phyloP scores from a whole-genome alignment of 768 basidiomycete species.

The Pleurotus tuber-regium region DNA sequence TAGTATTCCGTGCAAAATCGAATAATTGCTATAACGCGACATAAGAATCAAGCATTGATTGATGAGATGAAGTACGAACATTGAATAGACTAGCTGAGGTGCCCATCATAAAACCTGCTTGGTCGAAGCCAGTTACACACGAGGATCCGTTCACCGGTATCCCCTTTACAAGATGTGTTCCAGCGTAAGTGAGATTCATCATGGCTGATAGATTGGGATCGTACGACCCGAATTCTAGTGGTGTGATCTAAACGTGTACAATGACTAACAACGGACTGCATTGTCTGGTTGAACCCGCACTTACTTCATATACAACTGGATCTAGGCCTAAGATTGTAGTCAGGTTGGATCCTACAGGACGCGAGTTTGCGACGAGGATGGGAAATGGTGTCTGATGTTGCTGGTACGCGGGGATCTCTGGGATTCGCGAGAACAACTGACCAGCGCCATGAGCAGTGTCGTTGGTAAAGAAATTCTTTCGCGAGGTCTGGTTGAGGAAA shows the following conservation, averaged over 20 bases:
- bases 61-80: constrained; percentile 26
- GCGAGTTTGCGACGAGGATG: constrained; percentile 57
- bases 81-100: constrained; percentile 71
- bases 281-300: constrained; percentile 1
- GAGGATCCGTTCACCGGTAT: constrained; percentile 47
- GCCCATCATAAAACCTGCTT: constrained; percentile 72
- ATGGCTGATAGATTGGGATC: constrained; percentile 74
- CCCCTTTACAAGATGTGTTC: constrained; percentile 63
- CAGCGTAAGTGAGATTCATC: constrained; percentile 58
- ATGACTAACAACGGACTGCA: background rate
- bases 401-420: constrained; percentile 48
- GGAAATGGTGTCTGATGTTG: constrained; percentile 59
- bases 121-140: constrained; percentile 77
- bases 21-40: constrained; percentile 40
- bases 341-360: constrained; percentile 41
- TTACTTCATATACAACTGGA: constrained; percentile 58
- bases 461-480: constrained; percentile 58
- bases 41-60: background rate
- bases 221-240: constrained; percentile 71
- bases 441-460: constrained; percentile 68
- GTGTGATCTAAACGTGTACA: constrained; percentile 48
- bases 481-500: constrained; percentile 65
- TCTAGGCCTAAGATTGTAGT: constrained; percentile 38
- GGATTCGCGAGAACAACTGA: constrained; percentile 62
- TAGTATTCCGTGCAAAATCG: constrained; percentile 39